Evolutionary conservation across 257 asterid species (phyloP), one percentile per base, ranked within the genome.

Genomic region (Datura wrightii): DNA sequence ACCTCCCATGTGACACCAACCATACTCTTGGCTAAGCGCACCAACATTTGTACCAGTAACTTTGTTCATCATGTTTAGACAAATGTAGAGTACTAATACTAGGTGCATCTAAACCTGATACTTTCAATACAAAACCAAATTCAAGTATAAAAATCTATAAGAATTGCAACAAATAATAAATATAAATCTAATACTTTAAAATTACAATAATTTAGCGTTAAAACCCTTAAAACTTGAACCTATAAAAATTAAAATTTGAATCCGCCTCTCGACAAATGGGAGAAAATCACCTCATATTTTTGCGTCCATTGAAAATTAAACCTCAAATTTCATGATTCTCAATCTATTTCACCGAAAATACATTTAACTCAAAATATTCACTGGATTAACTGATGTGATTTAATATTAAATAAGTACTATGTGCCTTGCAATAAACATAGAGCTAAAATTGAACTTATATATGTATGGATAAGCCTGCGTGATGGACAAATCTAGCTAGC

Each of bases 401-500:
- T 67, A 50, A 67, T 67, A 13, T 67, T 7, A 14, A 15, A 37
- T 67, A 31, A 31, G 42, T 24, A 24, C 31, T 65, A 14, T 36
- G 48, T 66, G 76, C 10, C 48, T 67, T 67, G 41, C 58, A 72
- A 5, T 19, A 72, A 44, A n/a, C 80, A 71, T 44, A 72, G 62
- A 63, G 34, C 53, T 52, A 36, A 70, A 36, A 18, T 18, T 67
- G 24, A 11, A 53, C 83, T 70, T 78, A 48, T 60, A 71, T 56
- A 78, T 24, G 31, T 6, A 60, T 18, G 58, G 58, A 84, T 84
- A 72, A 58, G 88, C 58, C 41, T 78, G 59, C 8, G 80, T 48
- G 10, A 52, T 52, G 65, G 31, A 52, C 50, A 59, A 62, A 88
- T 74, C 86, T 71, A 84, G 85, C 85, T 89, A 78, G 88, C 63